Evolutionary conservation across 345 rosid genomes (phyloP).

Genomic region (Viola odorata): DNA sequence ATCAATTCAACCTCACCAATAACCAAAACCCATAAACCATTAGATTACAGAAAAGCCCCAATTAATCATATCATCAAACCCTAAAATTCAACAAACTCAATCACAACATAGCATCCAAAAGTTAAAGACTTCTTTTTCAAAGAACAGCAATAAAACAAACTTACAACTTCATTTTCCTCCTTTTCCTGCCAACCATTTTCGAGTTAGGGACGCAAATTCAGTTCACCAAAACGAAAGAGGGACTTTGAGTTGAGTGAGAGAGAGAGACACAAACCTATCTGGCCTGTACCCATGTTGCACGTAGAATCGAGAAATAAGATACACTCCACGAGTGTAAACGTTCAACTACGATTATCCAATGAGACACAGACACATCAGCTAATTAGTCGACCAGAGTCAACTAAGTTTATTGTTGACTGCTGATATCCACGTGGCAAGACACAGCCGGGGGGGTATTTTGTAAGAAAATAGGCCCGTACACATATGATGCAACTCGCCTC

Average conservation of each 20-base stretch:
- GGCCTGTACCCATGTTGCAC: too few relatives aligned
- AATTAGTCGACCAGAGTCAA: too few relatives aligned
- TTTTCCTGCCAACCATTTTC: constrained; percentile 37
- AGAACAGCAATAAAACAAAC: constrained; percentile 8
- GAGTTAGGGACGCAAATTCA: not conserved
- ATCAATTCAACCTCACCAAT: constrained; percentile 12
- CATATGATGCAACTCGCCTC: too few relatives aligned
- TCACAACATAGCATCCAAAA: constrained; percentile 1
- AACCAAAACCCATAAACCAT: constrained; percentile 11
- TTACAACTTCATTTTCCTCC: constrained; percentile 40
- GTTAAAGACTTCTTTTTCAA: not conserved
- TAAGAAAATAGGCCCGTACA: too few relatives aligned
- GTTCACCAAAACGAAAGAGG: not conserved
- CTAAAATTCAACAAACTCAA: not conserved
- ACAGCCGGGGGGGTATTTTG: too few relatives aligned
- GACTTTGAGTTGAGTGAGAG: not conserved
- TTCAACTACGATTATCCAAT: too few relatives aligned
- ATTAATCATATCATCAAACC: constrained; percentile 7
- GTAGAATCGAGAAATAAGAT: too few relatives aligned
- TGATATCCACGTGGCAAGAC: too few relatives aligned
- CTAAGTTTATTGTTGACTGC: too few relatives aligned
- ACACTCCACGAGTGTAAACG: too few relatives aligned
- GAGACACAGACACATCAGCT: too few relatives aligned
- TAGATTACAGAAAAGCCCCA: not conserved
- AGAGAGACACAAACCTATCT: not conserved